Percentiles rank a stretch among this genome's conserved stretches.
phyloP scores from a whole-genome alignment of 1,139 yeast genomes.

The Candida sp. region DNA sequence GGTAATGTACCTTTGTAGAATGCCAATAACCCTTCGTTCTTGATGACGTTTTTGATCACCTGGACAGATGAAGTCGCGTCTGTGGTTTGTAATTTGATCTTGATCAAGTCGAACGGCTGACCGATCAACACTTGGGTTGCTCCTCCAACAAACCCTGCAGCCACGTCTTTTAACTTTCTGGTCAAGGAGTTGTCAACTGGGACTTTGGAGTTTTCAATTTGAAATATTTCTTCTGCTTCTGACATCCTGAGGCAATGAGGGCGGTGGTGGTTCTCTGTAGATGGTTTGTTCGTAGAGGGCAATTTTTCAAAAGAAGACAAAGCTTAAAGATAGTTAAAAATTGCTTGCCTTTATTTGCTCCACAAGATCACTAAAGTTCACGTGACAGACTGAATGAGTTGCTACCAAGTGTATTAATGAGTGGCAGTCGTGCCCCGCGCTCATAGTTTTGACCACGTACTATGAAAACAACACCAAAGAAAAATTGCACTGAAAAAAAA shows the following conservation, averaged over 20 bases:
- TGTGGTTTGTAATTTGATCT: conserved; percentile 65
- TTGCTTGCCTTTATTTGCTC: background rate
- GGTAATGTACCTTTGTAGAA: conserved; percentile 57
- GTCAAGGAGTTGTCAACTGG: conserved; percentile 52
- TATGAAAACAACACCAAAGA: background rate
- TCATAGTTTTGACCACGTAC: conserved; percentile 8
- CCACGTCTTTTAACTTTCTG: conserved; percentile 65
- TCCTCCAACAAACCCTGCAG: conserved; percentile 55
- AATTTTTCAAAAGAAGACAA: background rate
- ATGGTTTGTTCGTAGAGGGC: background rate
- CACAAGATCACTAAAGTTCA: conserved; percentile 1
- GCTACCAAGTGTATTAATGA: background rate
- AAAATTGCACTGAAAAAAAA: background rate
- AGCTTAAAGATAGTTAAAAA: background rate
- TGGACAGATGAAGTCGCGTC: conserved; percentile 42
- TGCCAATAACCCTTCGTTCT: conserved; percentile 66
- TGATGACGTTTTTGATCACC: conserved; percentile 57
- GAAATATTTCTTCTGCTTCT: conserved; percentile 7
- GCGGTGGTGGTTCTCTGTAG: background rate
- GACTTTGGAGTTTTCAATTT: conserved; percentile 1
- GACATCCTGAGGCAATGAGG: conserved; percentile 7
- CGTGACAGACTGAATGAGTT: background rate
- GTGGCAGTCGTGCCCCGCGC: too few species aligned
- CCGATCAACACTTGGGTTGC: conserved; percentile 78
- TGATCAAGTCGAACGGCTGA: conserved; percentile 75